Evolutionary conservation across 345 rosid species (phyloP), one percentile per base, ranked within the genome.

Genomic region (Anacardium occidentale): DNA sequence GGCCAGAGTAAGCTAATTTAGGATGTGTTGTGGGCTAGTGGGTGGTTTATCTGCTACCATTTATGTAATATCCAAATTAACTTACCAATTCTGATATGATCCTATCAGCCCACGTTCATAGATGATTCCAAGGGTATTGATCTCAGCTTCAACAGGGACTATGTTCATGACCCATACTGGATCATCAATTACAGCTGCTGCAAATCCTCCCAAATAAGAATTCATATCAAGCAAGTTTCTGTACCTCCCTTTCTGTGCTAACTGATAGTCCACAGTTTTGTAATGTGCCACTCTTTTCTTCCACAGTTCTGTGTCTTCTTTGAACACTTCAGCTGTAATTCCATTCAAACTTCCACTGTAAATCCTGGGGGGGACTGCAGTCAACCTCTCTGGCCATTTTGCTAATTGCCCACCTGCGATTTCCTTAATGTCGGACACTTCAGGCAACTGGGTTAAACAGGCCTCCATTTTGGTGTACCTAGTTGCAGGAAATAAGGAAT

Each of bases 101-200:
- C 99, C 99, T 2, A 91, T 89, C 67, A 95, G 65, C 15, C 99
- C 99, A 10, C 99, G 91, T 74, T 95, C 96, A 44, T 83, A 95
- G 8, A 92, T 79, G 60, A 77, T 96, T 10, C 99, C 99, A 8
- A 95, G 89, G 5, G 97, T 92, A 71, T 91, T 79, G 78, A 73
- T 66, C 29, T 77, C 62, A 1, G 90, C 86, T 70, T 95, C 91
- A 8, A 82, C 88, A 0, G 98, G 96, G 64, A 88, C 94, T 10
- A 79, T 53, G 42, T 92, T 95, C 98, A 90, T 92, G 59, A 86
- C 91, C 98, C 97, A 92, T 20, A 84, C 84, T n/a, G 96, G 97
- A 52, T 95, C 95, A 65, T 81, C 87, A 0, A 78, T 79, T 15
- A 92, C 72, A 11, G 97, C 94, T 1, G 98, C 95, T 4, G 98